Evolutionary conservation across 2,329 filamentous ascomycete species (phyloP).

Genomic region (Tolypocladium ophioglossoides): DNA sequence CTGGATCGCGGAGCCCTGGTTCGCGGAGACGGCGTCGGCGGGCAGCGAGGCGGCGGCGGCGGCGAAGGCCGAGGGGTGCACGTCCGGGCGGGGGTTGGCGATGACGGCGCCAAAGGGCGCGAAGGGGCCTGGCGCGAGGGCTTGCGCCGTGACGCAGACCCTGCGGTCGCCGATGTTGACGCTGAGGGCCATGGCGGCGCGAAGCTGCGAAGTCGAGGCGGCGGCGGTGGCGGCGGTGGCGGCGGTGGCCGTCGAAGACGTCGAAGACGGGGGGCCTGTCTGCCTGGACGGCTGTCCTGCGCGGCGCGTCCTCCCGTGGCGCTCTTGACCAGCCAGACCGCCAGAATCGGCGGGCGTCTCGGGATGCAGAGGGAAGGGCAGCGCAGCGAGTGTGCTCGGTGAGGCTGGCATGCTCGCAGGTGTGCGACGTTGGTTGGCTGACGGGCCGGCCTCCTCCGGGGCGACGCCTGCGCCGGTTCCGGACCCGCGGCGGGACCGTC

Average conservation of each 20-base stretch:
- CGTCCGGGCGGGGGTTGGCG: slow-evolving; percentile 54
- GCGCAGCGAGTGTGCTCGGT: too few relatives aligned
- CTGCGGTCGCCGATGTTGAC: slow-evolving; percentile 12
- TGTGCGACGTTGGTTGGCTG: neutral
- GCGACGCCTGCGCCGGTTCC: neutral
- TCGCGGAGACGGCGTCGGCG: slow-evolving; percentile 49
- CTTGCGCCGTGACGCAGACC: slow-evolving; percentile 41
- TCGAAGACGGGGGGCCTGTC: too few relatives aligned
- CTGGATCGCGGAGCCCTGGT: slow-evolving; percentile 84
- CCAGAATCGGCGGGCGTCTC: too few relatives aligned
- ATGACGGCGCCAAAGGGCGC: slow-evolving; percentile 75
- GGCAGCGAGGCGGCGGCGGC: slow-evolving; percentile 27
- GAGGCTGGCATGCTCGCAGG: too few relatives aligned
- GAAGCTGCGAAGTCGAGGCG: neutral
- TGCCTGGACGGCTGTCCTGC: too few relatives aligned
- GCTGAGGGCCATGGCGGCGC: slow-evolving; percentile 13
- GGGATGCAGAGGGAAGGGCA: too few relatives aligned
- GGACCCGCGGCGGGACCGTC: neutral
- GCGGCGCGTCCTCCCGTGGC: neutral
- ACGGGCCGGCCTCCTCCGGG: neutral
- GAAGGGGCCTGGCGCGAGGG: slow-evolving; percentile 62
- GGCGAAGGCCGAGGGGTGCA: slow-evolving; percentile 37
- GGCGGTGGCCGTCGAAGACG: too few relatives aligned
- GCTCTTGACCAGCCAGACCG: too few relatives aligned
- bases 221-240: too few relatives aligned